Evolutionary conservation across 768 basidiomycete genomes (phyloP), one percentile per base, ranked within the genome.

Genomic region (Trametopsis cervina): DNA sequence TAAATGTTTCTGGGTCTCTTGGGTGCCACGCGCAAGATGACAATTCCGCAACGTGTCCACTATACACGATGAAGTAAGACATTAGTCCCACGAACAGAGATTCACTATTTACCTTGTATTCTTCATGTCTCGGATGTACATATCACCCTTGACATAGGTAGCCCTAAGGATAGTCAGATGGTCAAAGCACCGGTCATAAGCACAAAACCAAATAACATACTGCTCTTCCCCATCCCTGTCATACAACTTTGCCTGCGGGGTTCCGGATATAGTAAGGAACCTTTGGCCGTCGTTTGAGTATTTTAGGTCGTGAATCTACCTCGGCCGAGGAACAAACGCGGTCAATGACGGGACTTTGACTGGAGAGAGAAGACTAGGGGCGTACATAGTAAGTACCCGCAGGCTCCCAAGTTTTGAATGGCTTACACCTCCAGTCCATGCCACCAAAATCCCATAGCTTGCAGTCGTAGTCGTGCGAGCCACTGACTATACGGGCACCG

Each of bases 381-480:
- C 66, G 48, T 47, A 94, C 92, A 68, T 94, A 83, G 66, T 96
- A 96, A 58, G 83, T 89, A 54, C 89, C 92, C 50, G 88, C 83
- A 52, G 93, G 89, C 63, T 99, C 96, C 82, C 89, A 98, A 56
- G 80, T 89, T 69, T 94, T 89, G 78, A 99, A 98, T 13, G 96
- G 94, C 66, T 90, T 90, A 66, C 85, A 83, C 54, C 81, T 71
- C 53, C 75, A 71, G 60, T 89, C 87, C 96, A 99, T 99, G 13
- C 96, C 96, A 57, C 95, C 95, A 66, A 98, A 98, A 67, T 99
- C 96, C 94, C 95, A 99, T 46, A 99, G 66, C 69, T 98, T 98
- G 66, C 87, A 84, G 66, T 99, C 96, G 62, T 98, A 98, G 64
- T 99, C 96, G 68, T 98, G 86, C 17, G 90, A 90, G 13, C 96